phyloP scores from a whole-genome alignment of 495 filamentous ascomycete species.

The Daldinia vernicosa region DNA sequence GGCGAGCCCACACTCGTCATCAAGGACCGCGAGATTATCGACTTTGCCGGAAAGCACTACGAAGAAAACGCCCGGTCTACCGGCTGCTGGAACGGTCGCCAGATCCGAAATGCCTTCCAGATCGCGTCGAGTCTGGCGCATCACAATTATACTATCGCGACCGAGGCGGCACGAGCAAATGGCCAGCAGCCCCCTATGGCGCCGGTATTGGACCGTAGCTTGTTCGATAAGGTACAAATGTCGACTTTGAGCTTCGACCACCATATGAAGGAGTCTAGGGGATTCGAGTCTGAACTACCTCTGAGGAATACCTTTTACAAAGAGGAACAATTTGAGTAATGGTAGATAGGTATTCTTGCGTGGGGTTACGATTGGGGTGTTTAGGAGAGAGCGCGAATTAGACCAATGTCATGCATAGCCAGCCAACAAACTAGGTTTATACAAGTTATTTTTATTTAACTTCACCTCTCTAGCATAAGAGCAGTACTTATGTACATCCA shows the following conservation, averaged over 20 bases:
- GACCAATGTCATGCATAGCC: background rate
- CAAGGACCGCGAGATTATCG: conserved; percentile 54
- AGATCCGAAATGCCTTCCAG: conserved; percentile 70
- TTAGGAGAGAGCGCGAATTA: background rate
- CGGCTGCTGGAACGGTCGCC: conserved; percentile 60
- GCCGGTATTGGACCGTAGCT: conserved; percentile 40
- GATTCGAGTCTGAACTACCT: conserved; percentile 31
- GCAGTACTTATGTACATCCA: too few species aligned
- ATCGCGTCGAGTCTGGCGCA: conserved; percentile 67
- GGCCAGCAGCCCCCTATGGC: conserved; percentile 42
- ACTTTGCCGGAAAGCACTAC: conserved; percentile 71
- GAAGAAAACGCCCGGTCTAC: conserved; percentile 42
- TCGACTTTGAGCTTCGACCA: conserved; percentile 47
- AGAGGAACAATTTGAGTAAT: conserved; percentile 27
- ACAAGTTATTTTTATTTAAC: too few species aligned
- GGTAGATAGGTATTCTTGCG: background rate
- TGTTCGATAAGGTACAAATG: conserved; percentile 50
- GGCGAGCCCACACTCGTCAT: conserved; percentile 42
- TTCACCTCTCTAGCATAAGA: too few species aligned
- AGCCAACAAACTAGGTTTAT: too few species aligned
- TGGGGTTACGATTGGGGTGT: background rate
- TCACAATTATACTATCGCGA: conserved; percentile 59
- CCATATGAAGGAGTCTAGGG: conserved; percentile 44
- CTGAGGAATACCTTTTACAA: conserved; percentile 35
- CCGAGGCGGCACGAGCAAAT: conserved; percentile 52